Evolutionary conservation across 2,329 filamentous ascomycete genomes (phyloP), one percentile per base, ranked within the genome.

Genomic region (Colletotrichum sp.): DNA sequence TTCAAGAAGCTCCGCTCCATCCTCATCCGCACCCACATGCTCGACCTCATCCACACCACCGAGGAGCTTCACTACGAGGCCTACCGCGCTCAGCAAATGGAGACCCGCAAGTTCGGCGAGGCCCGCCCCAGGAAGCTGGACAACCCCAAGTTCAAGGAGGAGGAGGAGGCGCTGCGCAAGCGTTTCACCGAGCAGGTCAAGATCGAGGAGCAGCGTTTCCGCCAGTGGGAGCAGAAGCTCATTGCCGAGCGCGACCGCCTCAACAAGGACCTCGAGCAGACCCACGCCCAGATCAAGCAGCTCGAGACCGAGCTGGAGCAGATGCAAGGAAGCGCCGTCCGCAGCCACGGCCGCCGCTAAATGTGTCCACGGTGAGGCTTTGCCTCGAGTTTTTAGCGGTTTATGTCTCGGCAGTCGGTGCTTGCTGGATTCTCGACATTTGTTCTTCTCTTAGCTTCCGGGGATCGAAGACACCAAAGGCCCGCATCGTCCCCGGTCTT

Each of bases 71-170:
- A 99, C 91, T 99, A 99, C 90, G 97, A 99, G 88, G 96, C 95
- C 77, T 99, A 99, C 91, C 96, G 97, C 82, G 97, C 97, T 71
- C 95, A 98, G 87, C 98, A 99, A 89, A 99, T 99, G 97, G 97
- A 99, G 91, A 99, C 97, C 67, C 93, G 97, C 88, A 99, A 99
- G 89, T 99, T 99, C 82, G 97, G 97, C 87, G 98, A 99, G 90
- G 96, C 96, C 76, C 93, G 96, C 80, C 97, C 97, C 81, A 92
- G 96, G 87, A 99, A 99, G 92, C 91, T 99, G 82, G 97, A 99
- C 90, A 99, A 99, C 91, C 97, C 97, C 88, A 99, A 99, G 91
- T 99, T 99, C 92, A 99, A 99, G 93, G 97, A 99, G 87, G 97
- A 99, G 88, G 97, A 99, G 85, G 97, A 99, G 91, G 95, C 95